Evolutionary conservation across 345 rosid genomes (phyloP).

Genomic region (Euphorbia peplus): DNA sequence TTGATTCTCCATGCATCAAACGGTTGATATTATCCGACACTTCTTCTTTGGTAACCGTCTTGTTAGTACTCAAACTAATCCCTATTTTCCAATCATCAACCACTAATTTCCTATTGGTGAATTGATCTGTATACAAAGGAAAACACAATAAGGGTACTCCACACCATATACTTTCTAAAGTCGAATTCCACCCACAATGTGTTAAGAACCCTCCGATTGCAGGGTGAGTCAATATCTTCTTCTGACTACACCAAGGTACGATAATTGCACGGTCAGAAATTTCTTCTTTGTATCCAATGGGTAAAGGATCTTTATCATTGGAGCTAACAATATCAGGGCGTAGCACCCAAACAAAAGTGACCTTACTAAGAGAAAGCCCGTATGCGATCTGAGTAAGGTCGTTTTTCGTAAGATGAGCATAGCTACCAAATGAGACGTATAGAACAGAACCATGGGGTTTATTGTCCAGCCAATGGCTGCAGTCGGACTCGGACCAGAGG

Average conservation of each 20-base stretch:
- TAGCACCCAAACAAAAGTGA: slow-evolving; percentile 80
- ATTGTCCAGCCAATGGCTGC: slow-evolving; percentile 71
- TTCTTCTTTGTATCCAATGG: slow-evolving; percentile 43
- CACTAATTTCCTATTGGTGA: slow-evolving; percentile 69
- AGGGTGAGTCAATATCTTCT: slow-evolving; percentile 46
- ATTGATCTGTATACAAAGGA: slow-evolving; percentile 77
- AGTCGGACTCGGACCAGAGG: slow-evolving; percentile 83
- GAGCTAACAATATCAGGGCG: slow-evolving; percentile 77
- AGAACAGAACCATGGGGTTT: slow-evolving; percentile 62
- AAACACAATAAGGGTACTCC: slow-evolving; percentile 61
- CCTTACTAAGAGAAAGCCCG: slow-evolving; percentile 52
- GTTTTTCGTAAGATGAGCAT: slow-evolving; percentile 51
- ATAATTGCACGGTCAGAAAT: slow-evolving; percentile 49
- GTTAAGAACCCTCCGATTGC: slow-evolving; percentile 77
- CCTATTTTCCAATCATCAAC: slow-evolving; percentile 87
- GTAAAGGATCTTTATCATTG: slow-evolving; percentile 47
- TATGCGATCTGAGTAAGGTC: slow-evolving; percentile 60
- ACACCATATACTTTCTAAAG: slow-evolving; percentile 66
- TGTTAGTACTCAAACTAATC: slow-evolving; percentile 44
- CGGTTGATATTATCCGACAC: slow-evolving; percentile 38
- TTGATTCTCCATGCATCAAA: slow-evolving; percentile 48
- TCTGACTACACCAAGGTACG: slow-evolving; percentile 74
- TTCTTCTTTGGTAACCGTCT: slow-evolving; percentile 35
- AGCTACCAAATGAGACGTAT: slow-evolving; percentile 76
- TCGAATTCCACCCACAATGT: slow-evolving; percentile 90